Base-by-base conservation (phyloP, 2,329 filamentous ascomycete species). In the Trichoderma aggressivum region DNA sequence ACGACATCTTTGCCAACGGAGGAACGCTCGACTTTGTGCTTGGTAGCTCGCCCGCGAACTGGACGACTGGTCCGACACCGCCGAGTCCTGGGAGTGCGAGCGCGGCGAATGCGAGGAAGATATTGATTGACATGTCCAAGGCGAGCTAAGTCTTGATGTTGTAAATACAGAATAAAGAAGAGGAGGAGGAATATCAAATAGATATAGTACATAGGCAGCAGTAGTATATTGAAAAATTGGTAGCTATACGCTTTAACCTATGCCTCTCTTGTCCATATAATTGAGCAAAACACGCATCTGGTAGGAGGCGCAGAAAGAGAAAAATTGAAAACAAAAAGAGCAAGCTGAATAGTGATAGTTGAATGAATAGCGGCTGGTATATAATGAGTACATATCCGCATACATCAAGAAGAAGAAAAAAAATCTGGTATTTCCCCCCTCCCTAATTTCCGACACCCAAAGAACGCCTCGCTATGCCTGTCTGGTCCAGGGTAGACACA, bases 11-110 rank as follows among this genome's bases (percentile, higher is more conserved):
- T 78, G 86, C 84, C 2, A 77, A 86, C 4, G 90, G 89, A 10
- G 90, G 89, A 0, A 88, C 82, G 1, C 78, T 92, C 74, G 88
- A 92, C 53, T 91, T 91, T 76, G 85, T 88, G 21, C 81, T 92
- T n/a, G 90, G 90, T 0, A 61, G 77, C 1, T 79, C 83, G 43
- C 83, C 86, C 7, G 80, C 76, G 18, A 79, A 84, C 70, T 92
- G 90, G 90, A 85, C 86, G 5, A 88, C 85, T 1, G 89, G 88
- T 0, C 81, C 83, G n/a, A 74, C 84, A 66, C 90, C 89, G 14
- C 90, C 90, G 3, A 91, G 87, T 75, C 88, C 88, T 6, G 88
- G 85, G 1, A 82, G 77, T 28, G 26, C 74, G 70, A 58, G 36
- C 7, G 47, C 63, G 8, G 58, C 70, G 6, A 55, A 75, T 11